Base-by-base conservation (phyloP, 2,329 filamentous ascomycete genomes). In the Amphichorda felina region DNA sequence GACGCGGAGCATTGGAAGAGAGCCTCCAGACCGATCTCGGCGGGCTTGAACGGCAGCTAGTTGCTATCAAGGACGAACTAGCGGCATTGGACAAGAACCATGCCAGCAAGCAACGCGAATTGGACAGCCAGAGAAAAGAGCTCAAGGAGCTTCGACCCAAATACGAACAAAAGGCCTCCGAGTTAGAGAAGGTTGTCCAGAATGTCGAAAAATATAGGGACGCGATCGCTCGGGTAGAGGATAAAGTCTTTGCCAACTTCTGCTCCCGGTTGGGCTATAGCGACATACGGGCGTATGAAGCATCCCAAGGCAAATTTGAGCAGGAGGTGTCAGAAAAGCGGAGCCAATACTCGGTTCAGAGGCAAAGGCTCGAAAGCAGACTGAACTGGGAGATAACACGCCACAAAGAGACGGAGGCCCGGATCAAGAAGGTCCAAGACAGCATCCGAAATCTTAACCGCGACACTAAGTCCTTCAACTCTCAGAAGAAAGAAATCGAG, bases 241-340 rank as follows among this genome's bases (percentile, higher is more conserved):
- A 98, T 53, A 73, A 87, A 46, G 71, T 98, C 21, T 98, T 95
- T 56, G 69, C 70, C 16, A 68, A 69, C 28, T 98, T 98, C 61
- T 98, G 91, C 61, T 73, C 77, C 47, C 76, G 83, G 37, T 75
- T 95, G 15, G 86, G 88, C 1, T 96, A 94, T 54, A 70, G 75
- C 39, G 81, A 93, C 49, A 93, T 98, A 43, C 83, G 89, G 39
- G 83, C 86, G 39, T 98, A 96, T 50, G 87, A 96, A 54, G 82
- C 82, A 18, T 88, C 93, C 45, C 91, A 96, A 59, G 89, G 91
- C 33, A 87, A 82, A 29, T 65, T 94, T 33, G 88, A 96, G 56
- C 85, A 94, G 54, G 86, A 96, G 54, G 83, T 84, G 30, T 79
- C 80, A 1, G 79, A 91, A 57, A 88, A 88, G 64, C 85, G 85